Conservation (phyloP, 495 filamentous ascomycete genomes). For the Chaetomium tenue region DNA sequence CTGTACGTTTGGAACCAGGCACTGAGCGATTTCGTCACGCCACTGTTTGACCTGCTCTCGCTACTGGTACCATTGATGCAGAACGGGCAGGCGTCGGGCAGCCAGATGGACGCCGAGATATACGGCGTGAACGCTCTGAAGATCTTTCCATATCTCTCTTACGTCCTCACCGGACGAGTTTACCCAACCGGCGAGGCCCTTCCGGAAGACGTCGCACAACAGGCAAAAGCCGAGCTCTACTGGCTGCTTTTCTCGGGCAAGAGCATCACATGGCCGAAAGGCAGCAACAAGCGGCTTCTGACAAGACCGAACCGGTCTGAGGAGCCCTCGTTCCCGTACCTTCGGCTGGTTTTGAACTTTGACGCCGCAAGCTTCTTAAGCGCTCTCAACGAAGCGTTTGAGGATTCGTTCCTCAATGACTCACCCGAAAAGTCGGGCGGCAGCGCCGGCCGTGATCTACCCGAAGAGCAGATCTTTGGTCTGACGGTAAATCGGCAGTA, state of each 20-base stretch:
- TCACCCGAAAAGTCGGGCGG: slow-evolving; percentile 58
- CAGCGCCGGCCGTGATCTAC: slow-evolving; percentile 47
- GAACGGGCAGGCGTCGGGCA: slow-evolving; percentile 47
- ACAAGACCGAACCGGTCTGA: slow-evolving; percentile 48
- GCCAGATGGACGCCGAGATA: slow-evolving; percentile 49
- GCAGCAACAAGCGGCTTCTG: slow-evolving; percentile 51
- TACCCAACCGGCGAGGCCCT: slow-evolving; percentile 83
- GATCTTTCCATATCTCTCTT: slow-evolving; percentile 92
- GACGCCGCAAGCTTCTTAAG: slow-evolving; percentile 90
- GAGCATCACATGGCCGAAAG: slow-evolving; percentile 62
- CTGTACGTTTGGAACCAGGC: slow-evolving; percentile 97
- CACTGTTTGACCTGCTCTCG: slow-evolving; percentile 78
- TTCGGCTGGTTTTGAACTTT: slow-evolving; percentile 80
- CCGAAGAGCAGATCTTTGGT: slow-evolving; percentile 64
- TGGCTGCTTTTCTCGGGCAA: slow-evolving; percentile 89
- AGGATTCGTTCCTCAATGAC: slow-evolving; percentile 89
- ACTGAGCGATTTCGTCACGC: slow-evolving; percentile 83
- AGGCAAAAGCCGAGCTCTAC: slow-evolving; percentile 84
- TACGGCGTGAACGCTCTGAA: slow-evolving; percentile 72
- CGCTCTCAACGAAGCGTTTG: slow-evolving; percentile 95
- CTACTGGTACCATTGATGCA: slow-evolving; percentile 61
- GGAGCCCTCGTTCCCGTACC: slow-evolving; percentile 75
- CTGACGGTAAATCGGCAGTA: slow-evolving; percentile 85
- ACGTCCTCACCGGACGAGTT: slow-evolving; percentile 81
- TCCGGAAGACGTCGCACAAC: slow-evolving; percentile 62